A percentile compares a stretch with the other conserved stretches of the same genome.
Conservation (phyloP, 73 alveolate genomes). For the Diophrys sp. region DNA sequence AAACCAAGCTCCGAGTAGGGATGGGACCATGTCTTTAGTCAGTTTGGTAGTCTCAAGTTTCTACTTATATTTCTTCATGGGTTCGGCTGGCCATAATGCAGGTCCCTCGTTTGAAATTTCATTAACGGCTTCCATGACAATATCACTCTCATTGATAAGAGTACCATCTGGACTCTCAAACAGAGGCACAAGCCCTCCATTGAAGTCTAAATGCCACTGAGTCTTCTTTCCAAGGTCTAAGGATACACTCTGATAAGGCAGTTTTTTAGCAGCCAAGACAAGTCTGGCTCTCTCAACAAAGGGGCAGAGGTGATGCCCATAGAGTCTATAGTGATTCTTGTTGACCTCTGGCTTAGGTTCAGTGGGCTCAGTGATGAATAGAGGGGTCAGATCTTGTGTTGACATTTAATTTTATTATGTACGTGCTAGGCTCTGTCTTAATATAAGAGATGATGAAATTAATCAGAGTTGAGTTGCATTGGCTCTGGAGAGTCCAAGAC, state of each 20-base stretch:
- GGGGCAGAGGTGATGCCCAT: slow-evolving; percentile 65
- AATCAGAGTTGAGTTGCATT: too few relatives aligned
- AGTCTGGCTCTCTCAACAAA: slow-evolving; percentile 53
- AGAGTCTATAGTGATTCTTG: slow-evolving; percentile 34
- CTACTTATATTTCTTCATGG: background rate
- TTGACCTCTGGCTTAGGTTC: slow-evolving; percentile 38
- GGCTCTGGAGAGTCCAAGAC: too few relatives aligned
- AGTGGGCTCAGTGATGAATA: too few relatives aligned
- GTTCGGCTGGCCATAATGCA: slow-evolving; percentile 13
- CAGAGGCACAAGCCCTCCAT: slow-evolving; percentile 50
- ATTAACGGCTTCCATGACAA: slow-evolving; percentile 1
- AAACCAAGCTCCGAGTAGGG: background rate
- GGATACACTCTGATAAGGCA: slow-evolving; percentile 24
- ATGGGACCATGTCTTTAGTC: background rate
- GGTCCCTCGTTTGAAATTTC: slow-evolving; percentile 4
- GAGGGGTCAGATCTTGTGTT: too few relatives aligned
- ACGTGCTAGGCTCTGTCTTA: too few relatives aligned
- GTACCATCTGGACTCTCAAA: slow-evolving; percentile 44
- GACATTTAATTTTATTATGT: too few relatives aligned
- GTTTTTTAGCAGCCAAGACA: slow-evolving; percentile 35
- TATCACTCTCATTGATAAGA: slow-evolving; percentile 2
- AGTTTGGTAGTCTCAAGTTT: background rate
- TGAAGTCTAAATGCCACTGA: slow-evolving; percentile 52
- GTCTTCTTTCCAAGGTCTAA: slow-evolving; percentile 42
- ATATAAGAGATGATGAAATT: too few relatives aligned